Evolutionary conservation across 768 basidiomycete species (phyloP), one percentile per base, ranked within the genome.

Genomic region (Boletus sensibilis): DNA sequence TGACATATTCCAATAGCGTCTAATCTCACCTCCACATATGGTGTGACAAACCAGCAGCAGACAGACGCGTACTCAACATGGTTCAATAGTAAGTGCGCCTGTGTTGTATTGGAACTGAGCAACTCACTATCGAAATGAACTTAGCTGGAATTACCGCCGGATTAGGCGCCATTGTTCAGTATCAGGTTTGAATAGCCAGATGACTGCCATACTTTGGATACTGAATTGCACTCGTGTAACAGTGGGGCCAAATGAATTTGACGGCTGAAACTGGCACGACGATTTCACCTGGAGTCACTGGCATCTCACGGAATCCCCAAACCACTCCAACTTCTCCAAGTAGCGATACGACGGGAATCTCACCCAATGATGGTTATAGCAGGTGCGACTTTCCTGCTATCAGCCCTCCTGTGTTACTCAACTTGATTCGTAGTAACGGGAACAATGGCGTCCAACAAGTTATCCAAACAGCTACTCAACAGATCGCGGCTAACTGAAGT

Each of bases 351-450:
- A 79, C 79, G 5, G 83, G 82, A 8, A 50, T 74, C n/a, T 83
- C 84, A 4, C 86, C 86, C 27, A 83, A 85, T 53, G 86, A 88
- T 69, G 86, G 86, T 66, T 87, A 87, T 63, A 74, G 76, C 37
- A 74, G 49, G 72, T 73, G 40, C 39, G 73, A 21, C 47, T 54
- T 58, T 50, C 23, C 38, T 35, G 14, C 46, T n/a, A 50, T 21
- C 6, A 35, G n/a, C 25, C 12, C 7, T 49, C 39, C 7, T 23
- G 13, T 34, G 46, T 21, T 29, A 40, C 55, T 60, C 21, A 65
- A 18, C 38, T 42, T 54, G 37, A 29, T 64, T 49, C 38, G 34
- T 52, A 77, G 77, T 12, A 65, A 51, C 14, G 59, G 61, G 31
- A 68, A 69, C 21, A 50, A 74, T 57, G 62, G 54, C 27, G 65